These are phyloP conservation scores for Aspergillus panamensis DNA, from an alignment of 495 filamentous ascomycete genomes.

Conservation along the genomic window DNA sequence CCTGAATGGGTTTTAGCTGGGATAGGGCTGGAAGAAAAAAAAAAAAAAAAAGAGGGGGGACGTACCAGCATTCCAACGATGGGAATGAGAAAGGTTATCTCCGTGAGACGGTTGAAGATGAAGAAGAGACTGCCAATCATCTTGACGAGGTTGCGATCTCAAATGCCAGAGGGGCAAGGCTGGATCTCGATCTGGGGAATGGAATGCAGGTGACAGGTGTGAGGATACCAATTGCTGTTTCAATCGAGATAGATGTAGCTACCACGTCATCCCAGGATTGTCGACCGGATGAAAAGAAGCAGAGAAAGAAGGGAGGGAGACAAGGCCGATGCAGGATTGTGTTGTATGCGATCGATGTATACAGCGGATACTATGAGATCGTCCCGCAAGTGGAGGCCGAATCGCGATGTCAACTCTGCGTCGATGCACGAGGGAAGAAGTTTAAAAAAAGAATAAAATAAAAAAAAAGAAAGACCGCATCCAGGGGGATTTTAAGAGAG, in stretches of 20 bases:
- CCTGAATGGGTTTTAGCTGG: conserved; percentile 27
- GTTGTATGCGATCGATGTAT: not conserved
- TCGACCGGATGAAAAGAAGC: not conserved
- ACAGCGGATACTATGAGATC: not conserved
- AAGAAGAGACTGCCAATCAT: conserved; percentile 81
- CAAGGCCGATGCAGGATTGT: not conserved
- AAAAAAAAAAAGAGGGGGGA: not conserved
- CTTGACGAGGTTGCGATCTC: conserved; percentile 29
- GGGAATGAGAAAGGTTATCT: conserved; percentile 84
- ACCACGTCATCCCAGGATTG: conserved; percentile 12
- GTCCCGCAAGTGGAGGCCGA: not conserved
- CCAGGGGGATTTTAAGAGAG: conserved; percentile 1
- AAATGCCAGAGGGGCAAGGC: not conserved
- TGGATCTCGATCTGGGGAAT: not conserved
- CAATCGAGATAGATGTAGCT: not conserved
- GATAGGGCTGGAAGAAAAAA: conserved; percentile 1
- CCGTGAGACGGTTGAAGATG: conserved; percentile 74
- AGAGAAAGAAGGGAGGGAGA: conserved; percentile 1
- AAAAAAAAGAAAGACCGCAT: not conserved
- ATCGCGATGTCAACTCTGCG: not conserved
- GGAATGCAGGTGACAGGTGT: not conserved
- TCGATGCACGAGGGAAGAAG: not conserved
- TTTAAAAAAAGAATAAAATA: not conserved
- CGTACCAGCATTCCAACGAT: conserved; percentile 77
- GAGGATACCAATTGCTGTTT: not conserved